Evolutionary conservation across 192 early-diverging fungal genomes (phyloP).

Genomic region (Backusella circina): DNA sequence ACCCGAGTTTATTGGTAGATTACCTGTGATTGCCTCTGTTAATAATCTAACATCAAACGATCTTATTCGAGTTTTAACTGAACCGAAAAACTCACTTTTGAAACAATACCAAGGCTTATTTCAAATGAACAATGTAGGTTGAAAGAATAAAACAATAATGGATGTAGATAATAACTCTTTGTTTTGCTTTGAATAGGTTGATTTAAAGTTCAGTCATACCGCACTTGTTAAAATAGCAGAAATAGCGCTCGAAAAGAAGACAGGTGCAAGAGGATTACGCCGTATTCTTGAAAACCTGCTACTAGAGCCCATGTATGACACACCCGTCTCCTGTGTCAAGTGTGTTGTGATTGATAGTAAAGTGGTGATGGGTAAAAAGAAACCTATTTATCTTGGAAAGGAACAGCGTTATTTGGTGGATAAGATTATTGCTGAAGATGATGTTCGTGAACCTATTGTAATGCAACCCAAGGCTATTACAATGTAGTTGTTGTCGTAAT

Average conservation of each 20-base stretch:
- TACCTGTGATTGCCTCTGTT: conserved; percentile 78
- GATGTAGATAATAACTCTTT: too few relatives aligned
- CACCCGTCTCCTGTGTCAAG: conserved; percentile 70
- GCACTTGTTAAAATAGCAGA: conserved; percentile 71
- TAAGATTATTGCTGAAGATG: conserved; percentile 16
- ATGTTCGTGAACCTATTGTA: neutral
- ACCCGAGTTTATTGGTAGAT: conserved; percentile 83
- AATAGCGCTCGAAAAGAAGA: conserved; percentile 76
- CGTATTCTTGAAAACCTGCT: conserved; percentile 77
- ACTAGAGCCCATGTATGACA: conserved; percentile 78
- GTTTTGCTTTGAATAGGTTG: conserved; percentile 41
- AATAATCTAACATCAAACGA: conserved; percentile 61
- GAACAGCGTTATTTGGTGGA: conserved; percentile 27
- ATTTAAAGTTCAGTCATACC: conserved; percentile 65
- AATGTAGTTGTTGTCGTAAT: neutral
- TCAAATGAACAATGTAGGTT: conserved; percentile 44
- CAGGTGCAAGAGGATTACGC: conserved; percentile 81
- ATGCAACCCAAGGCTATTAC: neutral
- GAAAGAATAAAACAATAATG: too few relatives aligned
- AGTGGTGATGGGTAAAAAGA: conserved; percentile 58
- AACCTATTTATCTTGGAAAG: conserved; percentile 56
- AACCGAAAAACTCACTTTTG: conserved; percentile 79
- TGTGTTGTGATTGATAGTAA: conserved; percentile 70
- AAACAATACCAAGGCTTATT: conserved; percentile 81
- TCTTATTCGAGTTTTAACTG: conserved; percentile 71